Evolutionary conservation across 163 green algal genomes (phyloP).

Genomic region (Chlamydomonas reinhardtii): DNA sequence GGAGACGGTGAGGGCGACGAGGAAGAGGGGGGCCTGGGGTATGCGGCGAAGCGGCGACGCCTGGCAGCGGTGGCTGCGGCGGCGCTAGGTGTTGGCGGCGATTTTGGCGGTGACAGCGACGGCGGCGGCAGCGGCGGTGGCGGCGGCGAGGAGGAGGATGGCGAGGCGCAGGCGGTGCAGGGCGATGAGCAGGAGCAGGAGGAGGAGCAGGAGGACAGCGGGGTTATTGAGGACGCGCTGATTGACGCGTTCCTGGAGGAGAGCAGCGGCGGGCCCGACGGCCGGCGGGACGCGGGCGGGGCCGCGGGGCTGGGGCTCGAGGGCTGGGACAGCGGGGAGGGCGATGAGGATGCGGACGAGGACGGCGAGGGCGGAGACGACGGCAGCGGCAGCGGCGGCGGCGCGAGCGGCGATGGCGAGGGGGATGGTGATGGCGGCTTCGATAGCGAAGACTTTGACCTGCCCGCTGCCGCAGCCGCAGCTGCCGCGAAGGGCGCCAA

Average conservation of each 20-base stretch:
- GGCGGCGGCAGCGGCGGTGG: neutral
- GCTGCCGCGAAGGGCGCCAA: neutral
- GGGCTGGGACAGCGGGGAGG: slow-evolving; percentile 2
- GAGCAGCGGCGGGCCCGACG: neutral
- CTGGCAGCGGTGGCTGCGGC: neutral
- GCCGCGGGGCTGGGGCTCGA: neutral
- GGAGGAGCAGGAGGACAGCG: slow-evolving; percentile 44
- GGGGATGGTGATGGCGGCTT: neutral
- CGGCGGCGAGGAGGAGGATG: neutral
- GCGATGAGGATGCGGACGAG: neutral
- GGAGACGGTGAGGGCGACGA: neutral
- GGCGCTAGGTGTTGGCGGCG: neutral
- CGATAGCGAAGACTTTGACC: slow-evolving; percentile 37
- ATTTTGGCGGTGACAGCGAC: neutral
- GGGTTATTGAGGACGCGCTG: slow-evolving; percentile 45
- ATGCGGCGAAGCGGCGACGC: neutral
- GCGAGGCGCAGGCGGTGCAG: neutral
- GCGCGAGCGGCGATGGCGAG: neutral
- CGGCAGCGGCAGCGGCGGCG: neutral
- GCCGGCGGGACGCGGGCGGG: neutral
- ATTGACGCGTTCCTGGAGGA: slow-evolving; percentile 20
- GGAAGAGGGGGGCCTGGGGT: neutral
- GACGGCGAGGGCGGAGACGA: neutral
- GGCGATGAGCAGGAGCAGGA: neutral
- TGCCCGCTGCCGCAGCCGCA: slow-evolving; percentile 3